A percentile compares a stretch with the other conserved stretches of the same genome.
Evolutionary conservation across 331 rosid species (phyloP).

Genomic region (Arachis monticola): DNA sequence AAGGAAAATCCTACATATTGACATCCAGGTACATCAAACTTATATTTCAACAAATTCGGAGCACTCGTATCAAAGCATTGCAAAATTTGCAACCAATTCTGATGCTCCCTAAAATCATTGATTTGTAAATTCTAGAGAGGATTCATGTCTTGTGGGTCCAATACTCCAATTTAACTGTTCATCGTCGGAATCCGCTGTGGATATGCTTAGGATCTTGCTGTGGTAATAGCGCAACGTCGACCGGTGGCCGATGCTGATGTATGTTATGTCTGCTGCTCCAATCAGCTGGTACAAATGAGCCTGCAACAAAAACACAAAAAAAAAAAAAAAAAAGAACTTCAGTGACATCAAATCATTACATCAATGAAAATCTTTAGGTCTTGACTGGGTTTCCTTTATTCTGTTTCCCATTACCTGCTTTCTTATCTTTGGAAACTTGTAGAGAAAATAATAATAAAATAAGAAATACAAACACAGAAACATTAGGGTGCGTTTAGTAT

Average conservation of each 20-base stretch:
- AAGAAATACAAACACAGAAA: no score
- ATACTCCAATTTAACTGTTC: conserved; percentile 64
- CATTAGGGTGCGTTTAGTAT: no score
- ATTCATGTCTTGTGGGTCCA: conserved; percentile 48
- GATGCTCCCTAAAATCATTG: conserved; percentile 35
- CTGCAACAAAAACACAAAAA: conserved; percentile 55
- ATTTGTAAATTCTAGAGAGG: conserved; percentile 41
- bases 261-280: conserved; percentile 79
- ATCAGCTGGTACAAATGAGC: conserved; percentile 68
- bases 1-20: conserved; percentile 10
- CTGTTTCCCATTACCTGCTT: no score
- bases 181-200: conserved; percentile 47
- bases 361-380: no score
- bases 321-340: background rate
- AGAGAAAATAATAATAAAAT: no score
- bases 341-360: no score
- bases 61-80: conserved; percentile 30
- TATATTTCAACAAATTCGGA: conserved; percentile 25
- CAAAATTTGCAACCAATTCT: background rate
- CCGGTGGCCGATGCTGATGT: conserved; percentile 85
- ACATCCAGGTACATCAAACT: conserved; percentile 34
- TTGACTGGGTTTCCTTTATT: background rate
- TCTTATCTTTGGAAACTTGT: no score
- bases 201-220: conserved; percentile 58
- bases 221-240: conserved; percentile 65